Evolutionary conservation across 2,329 filamentous ascomycete species (phyloP), one percentile per base, ranked within the genome.

Genomic region (Pleomassaria siparia): DNA sequence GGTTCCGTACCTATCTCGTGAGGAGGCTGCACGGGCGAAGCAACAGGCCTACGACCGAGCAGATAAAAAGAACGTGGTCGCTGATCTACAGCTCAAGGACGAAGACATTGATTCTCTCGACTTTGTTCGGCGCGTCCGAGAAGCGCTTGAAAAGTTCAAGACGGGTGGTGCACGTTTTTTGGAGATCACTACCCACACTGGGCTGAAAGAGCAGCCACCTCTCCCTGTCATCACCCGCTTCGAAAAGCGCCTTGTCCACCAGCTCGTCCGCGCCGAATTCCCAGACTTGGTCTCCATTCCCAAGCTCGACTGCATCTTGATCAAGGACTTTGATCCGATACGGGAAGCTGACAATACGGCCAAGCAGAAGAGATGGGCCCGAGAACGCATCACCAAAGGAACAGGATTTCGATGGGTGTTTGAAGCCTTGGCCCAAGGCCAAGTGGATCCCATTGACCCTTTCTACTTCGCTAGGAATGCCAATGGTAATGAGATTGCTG

Each of bases 211-310:
- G 2, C 48, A 50, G 26, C 57, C 64, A 2, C 10, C 22, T 2
- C 29, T 51, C 1, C 51, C 48, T 15, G 51, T 47, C 15, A 67
- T 72, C 12, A 64, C 53, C 13, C 58, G 77, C 0, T 87, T 81
- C 56, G 84, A 88, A 61, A 82, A 84, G 62, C 76, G 82, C 26
- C 73, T 88, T 5, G 76, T 88, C 1, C 81, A 88, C 59, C 84
- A 87, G 56, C 72, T 87, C 11, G 76, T 88, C n/a, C 76, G 82
- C 11, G 77, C 76, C 12, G 84, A 87, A 54, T 88, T 76, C 40
- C 76, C 77, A 1, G 60, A 73, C 8, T 62, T 76, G 10, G 65
- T 74, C 10, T 71, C 72, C n/a, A 56, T 77, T 16, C 66, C 67
- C 30, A 71, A 70, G 43, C 64, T 64, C 47, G 72, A 73, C 30